phyloP scores from a whole-genome alignment of 106 monocot genomes.

The Dioscorea zingiberensis region DNA sequence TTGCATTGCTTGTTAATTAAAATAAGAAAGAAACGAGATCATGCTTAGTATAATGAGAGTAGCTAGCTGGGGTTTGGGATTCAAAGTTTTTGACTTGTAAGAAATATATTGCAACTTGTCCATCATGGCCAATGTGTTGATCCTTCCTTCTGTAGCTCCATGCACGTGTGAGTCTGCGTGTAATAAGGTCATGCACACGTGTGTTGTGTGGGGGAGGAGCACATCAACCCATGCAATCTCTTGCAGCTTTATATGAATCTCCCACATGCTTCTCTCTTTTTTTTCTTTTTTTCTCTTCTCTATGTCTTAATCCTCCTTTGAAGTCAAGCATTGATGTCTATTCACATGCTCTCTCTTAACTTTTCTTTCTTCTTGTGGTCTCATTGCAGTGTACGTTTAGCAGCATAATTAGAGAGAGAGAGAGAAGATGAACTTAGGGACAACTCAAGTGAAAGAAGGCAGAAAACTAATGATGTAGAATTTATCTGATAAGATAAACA shows the following conservation, averaged over 20 bases:
- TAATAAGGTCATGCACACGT: not conserved
- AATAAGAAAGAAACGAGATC: too few relatives aligned
- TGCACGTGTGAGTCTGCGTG: not conserved
- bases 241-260: not conserved
- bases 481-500: too few relatives aligned
- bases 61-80: conserved; percentile 9
- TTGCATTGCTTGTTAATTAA: not conserved
- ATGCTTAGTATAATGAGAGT: not conserved
- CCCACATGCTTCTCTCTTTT: not conserved
- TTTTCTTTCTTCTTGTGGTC: not conserved
- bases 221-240: not conserved
- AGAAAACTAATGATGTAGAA: too few relatives aligned
- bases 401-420: too few relatives aligned
- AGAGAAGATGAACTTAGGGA: not conserved
- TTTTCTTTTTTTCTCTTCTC: too few relatives aligned
- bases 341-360: not conserved
- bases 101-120: conserved; percentile 6
- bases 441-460: not conserved
- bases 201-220: not conserved
- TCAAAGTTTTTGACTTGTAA: conserved; percentile 41
- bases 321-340: not conserved
- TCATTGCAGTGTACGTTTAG: too few relatives aligned
- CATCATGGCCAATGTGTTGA: conserved; percentile 10
- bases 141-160: conserved; percentile 8
- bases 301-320: not conserved